Conservation (phyloP, 768 basidiomycete species). For the Paxillus involutus region DNA sequence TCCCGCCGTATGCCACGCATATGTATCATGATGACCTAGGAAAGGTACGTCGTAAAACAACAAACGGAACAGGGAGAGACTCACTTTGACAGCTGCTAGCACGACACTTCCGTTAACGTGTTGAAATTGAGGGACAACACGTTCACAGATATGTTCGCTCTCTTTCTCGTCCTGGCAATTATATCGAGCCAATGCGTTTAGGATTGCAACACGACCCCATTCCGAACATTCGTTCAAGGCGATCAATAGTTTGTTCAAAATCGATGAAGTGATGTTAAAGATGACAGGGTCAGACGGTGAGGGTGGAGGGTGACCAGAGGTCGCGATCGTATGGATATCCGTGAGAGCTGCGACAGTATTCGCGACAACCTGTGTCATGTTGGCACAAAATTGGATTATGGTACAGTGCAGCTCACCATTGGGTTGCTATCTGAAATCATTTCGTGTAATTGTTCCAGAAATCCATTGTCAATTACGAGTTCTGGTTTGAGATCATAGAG, state of each 20-base stretch:
- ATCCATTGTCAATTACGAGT: constrained; percentile 92
- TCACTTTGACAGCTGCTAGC: constrained; percentile 91
- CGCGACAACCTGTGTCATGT: constrained; percentile 79
- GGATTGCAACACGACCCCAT: constrained; percentile 95
- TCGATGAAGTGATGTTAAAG: constrained; percentile 79
- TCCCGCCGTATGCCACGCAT: constrained; percentile 81
- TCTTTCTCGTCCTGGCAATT: constrained; percentile 86
- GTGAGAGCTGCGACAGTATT: constrained; percentile 92
- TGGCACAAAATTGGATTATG: not conserved
- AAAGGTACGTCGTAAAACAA: not conserved
- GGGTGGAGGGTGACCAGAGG: constrained; percentile 47
- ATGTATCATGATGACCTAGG: constrained; percentile 95
- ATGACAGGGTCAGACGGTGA: constrained; percentile 60
- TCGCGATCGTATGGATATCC: constrained; percentile 83
- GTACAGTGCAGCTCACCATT: constrained; percentile 61
- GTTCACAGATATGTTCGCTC: constrained; percentile 97
- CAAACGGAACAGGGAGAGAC: constrained; percentile 9
- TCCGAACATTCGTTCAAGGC: constrained; percentile 98
- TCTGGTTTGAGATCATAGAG: constrained; percentile 97
- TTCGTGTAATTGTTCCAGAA: constrained; percentile 83
- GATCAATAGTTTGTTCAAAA: constrained; percentile 88
- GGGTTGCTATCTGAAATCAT: constrained; percentile 96
- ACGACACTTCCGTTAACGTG: constrained; percentile 96
- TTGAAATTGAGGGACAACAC: constrained; percentile 98
- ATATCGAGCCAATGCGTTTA: constrained; percentile 86